These are phyloP conservation scores for Bothriochloa decipiens DNA, from an alignment of 176 grass and related monocot species.

Conservation along the genomic window DNA sequence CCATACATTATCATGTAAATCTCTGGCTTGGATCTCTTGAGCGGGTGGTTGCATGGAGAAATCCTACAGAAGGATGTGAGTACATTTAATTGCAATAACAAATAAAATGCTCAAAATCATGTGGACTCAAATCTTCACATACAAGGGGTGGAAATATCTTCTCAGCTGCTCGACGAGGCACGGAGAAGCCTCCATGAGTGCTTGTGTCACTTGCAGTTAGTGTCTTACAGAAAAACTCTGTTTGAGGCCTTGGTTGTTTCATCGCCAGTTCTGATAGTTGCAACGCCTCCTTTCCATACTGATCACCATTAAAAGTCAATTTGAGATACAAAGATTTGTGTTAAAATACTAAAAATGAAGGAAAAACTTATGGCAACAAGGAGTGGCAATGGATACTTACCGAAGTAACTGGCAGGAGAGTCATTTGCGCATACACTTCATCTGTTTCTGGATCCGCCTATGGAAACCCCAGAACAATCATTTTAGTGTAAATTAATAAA, in stretches of 20 bases:
- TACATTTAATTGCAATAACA: not conserved
- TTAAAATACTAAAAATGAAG: not conserved
- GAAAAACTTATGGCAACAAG: not conserved
- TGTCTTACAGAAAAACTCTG: constrained; percentile 80
- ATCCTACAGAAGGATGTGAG: constrained; percentile 45
- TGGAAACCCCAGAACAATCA: constrained; percentile 6
- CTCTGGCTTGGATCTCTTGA: constrained; percentile 70
- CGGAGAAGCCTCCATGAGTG: constrained; percentile 77
- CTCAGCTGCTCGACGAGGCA: constrained; percentile 68
- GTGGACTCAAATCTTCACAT: constrained; percentile 17
- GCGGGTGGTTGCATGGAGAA: constrained; percentile 70
- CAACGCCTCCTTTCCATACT: constrained; percentile 72
- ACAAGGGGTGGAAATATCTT: constrained; percentile 73
- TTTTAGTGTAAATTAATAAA: constrained; percentile 16
- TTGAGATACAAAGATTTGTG: not conserved
- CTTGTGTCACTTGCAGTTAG: constrained; percentile 78
- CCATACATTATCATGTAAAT: constrained; percentile 71
- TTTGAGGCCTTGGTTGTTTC: constrained; percentile 60
- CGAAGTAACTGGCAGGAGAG: constrained; percentile 65
- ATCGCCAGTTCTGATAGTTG: constrained; percentile 63
- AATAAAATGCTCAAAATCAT: constrained; percentile 24
- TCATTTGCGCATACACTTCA: constrained; percentile 85
- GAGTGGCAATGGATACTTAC: constrained; percentile 12
- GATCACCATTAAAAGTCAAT: constrained; percentile 21
- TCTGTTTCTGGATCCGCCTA: constrained; percentile 77